Percentiles rank a stretch among this genome's conserved stretches.
Evolutionary conservation across 495 filamentous ascomycete species (phyloP).

Genomic region (Penicillium diatomitis): DNA sequence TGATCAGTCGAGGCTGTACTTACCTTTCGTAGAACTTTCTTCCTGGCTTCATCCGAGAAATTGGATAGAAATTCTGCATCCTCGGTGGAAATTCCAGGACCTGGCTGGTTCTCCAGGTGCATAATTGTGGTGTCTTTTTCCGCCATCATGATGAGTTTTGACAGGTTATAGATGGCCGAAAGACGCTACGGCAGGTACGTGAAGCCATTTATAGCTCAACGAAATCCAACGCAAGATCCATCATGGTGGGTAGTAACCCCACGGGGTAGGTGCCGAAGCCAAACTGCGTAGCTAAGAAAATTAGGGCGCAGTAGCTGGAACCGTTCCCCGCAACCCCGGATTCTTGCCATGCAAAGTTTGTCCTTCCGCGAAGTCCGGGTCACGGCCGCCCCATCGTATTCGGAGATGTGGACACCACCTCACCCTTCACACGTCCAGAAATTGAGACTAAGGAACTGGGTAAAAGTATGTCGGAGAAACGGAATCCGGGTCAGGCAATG

Average conservation of each 20-base stretch:
- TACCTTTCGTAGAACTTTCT: constrained; percentile 7
- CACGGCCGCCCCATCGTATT: not conserved
- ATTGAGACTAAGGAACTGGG: not conserved
- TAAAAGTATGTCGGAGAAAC: constrained; percentile 3
- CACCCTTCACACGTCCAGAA: not conserved
- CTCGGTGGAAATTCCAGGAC: not conserved
- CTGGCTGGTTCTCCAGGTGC: not conserved
- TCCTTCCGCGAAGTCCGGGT: constrained; percentile 1
- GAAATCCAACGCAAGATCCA: too few relatives aligned
- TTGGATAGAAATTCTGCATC: constrained; percentile 7
- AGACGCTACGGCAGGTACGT: too few relatives aligned
- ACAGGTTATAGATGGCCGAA: too few relatives aligned
- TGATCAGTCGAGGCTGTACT: not conserved
- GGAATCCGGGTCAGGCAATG: constrained; percentile 2
- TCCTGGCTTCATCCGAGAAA: constrained; percentile 5
- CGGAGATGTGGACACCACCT: not conserved
- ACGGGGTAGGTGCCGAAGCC: not conserved
- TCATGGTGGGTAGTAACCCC: not conserved
- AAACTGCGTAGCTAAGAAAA: not conserved
- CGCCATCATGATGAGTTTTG: not conserved
- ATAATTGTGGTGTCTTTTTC: not conserved
- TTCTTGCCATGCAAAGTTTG: not conserved
- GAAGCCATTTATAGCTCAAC: too few relatives aligned
- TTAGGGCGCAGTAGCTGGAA: not conserved
- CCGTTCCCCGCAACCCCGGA: not conserved